phyloP scores from a whole-genome alignment of 2,329 filamentous ascomycete species.

The Aspergillus aculeatus region DNA sequence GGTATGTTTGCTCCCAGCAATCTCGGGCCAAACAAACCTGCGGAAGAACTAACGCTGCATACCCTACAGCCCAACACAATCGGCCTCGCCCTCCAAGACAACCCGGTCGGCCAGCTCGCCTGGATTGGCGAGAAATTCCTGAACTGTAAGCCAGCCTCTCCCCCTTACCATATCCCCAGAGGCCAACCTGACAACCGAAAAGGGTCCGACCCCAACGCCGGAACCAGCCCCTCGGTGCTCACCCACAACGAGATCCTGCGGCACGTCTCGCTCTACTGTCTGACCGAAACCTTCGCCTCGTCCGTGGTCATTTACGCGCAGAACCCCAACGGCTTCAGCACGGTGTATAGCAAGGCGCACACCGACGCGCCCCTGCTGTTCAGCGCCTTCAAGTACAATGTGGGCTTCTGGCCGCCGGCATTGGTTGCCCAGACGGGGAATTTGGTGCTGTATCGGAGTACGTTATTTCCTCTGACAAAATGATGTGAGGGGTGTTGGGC shows the following conservation, averaged over 20 bases:
- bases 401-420: slow-evolving; percentile 11
- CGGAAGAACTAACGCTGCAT: not conserved
- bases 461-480: not conserved
- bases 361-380: slow-evolving; percentile 15
- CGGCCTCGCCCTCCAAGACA: slow-evolving; percentile 13
- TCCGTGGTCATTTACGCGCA: slow-evolving; percentile 13
- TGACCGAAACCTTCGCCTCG: slow-evolving; percentile 9
- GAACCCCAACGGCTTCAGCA: slow-evolving; percentile 7
- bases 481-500: not conserved
- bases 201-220: slow-evolving; percentile 16
- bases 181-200: not conserved
- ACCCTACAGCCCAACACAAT: slow-evolving; percentile 10
- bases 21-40: too few relatives aligned
- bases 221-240: slow-evolving; percentile 6
- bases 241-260: slow-evolving; percentile 10
- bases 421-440: slow-evolving; percentile 12
- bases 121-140: slow-evolving; percentile 17
- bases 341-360: slow-evolving; percentile 7
- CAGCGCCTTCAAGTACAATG: slow-evolving; percentile 15
- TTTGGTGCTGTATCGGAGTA: slow-evolving; percentile 10
- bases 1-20: not conserved
- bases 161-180: not conserved
- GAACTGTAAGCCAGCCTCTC: slow-evolving; percentile 5
- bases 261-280: slow-evolving; percentile 10
- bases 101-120: slow-evolving; percentile 9